A percentile compares a stretch with the other conserved stretches of the same genome.
These are phyloP conservation scores for Psophocarpus tetragonolobus DNA, from an alignment of 306 rosid genomes.

Conservation along the genomic window DNA sequence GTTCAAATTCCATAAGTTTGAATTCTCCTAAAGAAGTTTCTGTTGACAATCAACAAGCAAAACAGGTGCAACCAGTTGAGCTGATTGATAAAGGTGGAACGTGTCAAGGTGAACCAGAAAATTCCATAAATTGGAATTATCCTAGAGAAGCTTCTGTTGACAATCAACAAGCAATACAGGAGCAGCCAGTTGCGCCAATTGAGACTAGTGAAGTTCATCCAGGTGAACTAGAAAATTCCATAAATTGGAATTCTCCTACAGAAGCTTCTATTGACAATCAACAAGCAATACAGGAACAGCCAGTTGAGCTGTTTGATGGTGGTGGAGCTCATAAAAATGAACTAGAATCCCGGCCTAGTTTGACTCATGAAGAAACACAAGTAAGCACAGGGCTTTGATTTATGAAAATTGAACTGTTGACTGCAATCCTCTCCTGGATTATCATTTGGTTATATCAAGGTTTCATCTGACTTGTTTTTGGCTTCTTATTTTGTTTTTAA, in stretches of 20 bases:
- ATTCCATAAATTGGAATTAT: conserved; percentile 34
- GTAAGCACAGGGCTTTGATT: conserved; percentile 32
- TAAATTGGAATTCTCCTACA: conserved; percentile 27
- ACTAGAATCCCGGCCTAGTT: conserved; percentile 30
- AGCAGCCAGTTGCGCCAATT: conserved; percentile 36
- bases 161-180: conserved; percentile 29
- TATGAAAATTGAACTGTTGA: conserved; percentile 36
- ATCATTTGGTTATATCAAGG: conserved; percentile 33
- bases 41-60: conserved; percentile 30
- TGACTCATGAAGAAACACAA: conserved; percentile 36
- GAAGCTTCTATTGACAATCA: conserved; percentile 31
- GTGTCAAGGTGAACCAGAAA: conserved; percentile 29
- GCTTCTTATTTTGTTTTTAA: neutral
- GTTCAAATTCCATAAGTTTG: conserved; percentile 36
- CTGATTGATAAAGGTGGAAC: conserved; percentile 43
- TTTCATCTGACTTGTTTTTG: conserved; percentile 19
- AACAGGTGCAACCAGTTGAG: conserved; percentile 34
- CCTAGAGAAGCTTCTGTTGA: conserved; percentile 29
- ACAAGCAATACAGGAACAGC: conserved; percentile 37
- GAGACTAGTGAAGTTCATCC: conserved; percentile 40
- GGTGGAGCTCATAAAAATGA: conserved; percentile 41
- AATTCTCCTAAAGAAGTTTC: conserved; percentile 30
- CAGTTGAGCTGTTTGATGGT: conserved; percentile 39
- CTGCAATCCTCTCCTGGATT: conserved; percentile 20
- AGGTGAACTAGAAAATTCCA: conserved; percentile 34